phyloP scores from a whole-genome alignment of 129 eudicot genomes.

The Tanacetum coccineum region DNA sequence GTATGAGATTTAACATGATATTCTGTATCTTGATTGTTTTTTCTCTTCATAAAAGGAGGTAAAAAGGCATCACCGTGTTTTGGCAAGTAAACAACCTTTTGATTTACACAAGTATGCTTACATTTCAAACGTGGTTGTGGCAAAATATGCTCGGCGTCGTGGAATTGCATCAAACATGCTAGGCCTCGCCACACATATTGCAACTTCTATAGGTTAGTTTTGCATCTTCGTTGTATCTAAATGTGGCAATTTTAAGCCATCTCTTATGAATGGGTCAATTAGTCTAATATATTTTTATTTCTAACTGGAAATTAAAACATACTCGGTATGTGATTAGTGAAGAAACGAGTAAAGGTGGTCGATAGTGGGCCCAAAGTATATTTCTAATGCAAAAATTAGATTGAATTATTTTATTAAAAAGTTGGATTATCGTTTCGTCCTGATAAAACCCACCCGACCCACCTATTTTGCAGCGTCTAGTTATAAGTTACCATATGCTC shows the following conservation, averaged over 20 bases:
- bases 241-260: neutral
- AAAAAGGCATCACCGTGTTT: slow-evolving; percentile 50
- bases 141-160: slow-evolving; percentile 77
- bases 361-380: neutral
- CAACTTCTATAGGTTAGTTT: slow-evolving; percentile 46
- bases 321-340: neutral
- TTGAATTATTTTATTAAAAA: neutral
- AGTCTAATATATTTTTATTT: neutral
- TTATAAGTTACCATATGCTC: neutral
- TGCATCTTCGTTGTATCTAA: slow-evolving; percentile 14
- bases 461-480: neutral
- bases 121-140: slow-evolving; percentile 78
- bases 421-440: neutral
- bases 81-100: slow-evolving; percentile 58
- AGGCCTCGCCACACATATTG: slow-evolving; percentile 57
- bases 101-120: slow-evolving; percentile 74
- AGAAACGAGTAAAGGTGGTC: neutral
- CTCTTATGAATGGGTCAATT: neutral
- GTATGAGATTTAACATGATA: slow-evolving; percentile 8
- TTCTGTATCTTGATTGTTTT: neutral
- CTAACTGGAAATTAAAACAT: neutral
- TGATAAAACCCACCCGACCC: neutral
- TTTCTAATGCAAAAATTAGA: neutral
- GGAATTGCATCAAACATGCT: slow-evolving; percentile 79
- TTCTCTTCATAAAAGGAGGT: slow-evolving; percentile 41